phyloP scores from a whole-genome alignment of 192 early-diverging fungal species.

The Irineochytrium annulatum region DNA sequence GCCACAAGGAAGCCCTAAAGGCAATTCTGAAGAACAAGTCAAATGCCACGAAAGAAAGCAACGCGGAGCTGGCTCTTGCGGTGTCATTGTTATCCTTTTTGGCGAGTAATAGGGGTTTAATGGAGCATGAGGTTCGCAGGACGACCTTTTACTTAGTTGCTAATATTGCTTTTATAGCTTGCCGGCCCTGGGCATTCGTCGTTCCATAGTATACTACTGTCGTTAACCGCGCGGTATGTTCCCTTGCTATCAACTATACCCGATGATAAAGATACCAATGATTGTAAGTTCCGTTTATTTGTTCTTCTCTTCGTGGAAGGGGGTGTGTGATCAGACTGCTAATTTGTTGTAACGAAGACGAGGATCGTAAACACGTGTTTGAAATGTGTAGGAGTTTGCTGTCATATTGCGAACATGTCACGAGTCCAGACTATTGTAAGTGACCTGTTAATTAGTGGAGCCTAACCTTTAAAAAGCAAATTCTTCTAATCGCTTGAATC shows the following conservation, averaged over 20 bases:
- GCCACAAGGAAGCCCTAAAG: slow-evolving; percentile 48
- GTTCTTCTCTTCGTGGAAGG: not conserved
- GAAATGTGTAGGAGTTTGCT: slow-evolving; percentile 52
- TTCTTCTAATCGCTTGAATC: not conserved
- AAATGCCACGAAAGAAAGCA: slow-evolving; percentile 33
- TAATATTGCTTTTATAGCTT: slow-evolving; percentile 23
- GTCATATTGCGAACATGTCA: slow-evolving; percentile 46
- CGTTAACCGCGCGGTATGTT: slow-evolving; percentile 16
- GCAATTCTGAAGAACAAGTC: slow-evolving; percentile 55
- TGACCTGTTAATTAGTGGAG: not conserved
- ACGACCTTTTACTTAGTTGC: slow-evolving; percentile 2
- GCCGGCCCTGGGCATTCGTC: slow-evolving; percentile 42
- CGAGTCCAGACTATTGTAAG: slow-evolving; percentile 15
- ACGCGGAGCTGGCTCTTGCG: slow-evolving; percentile 46
- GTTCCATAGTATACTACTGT: slow-evolving; percentile 39
- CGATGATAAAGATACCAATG: not conserved
- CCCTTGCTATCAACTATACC: not conserved
- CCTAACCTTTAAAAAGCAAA: not conserved
- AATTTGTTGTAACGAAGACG: slow-evolving; percentile 17
- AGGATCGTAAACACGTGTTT: slow-evolving; percentile 39
- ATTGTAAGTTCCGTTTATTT: not conserved
- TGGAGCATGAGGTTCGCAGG: slow-evolving; percentile 12
- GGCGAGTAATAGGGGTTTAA: slow-evolving; percentile 13
- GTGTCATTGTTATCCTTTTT: slow-evolving; percentile 33
- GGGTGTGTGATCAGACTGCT: not conserved